phyloP scores from a whole-genome alignment of 768 basidiomycete species.

The Trametes villosa region DNA sequence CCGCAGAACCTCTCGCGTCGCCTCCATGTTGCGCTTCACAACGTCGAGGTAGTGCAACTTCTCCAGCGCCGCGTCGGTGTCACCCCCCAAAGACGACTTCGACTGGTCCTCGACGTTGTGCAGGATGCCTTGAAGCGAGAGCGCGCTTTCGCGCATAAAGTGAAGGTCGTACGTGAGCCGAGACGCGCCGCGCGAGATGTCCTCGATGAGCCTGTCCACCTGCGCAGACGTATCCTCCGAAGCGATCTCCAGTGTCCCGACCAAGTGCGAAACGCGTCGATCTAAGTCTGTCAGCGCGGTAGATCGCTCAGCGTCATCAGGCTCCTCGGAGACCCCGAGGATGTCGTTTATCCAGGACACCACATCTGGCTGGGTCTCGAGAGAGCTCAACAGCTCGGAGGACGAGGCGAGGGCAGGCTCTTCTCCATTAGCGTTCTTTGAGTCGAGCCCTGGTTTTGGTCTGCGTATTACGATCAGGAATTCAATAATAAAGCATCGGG shows the following conservation, averaged over 20 bases:
- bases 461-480: constrained; percentile 17
- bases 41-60: constrained; percentile 81
- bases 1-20: constrained; percentile 82
- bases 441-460: neutral
- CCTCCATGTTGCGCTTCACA: constrained; percentile 86
- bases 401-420: constrained; percentile 9
- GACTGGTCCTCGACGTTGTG: constrained; percentile 62
- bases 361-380: constrained; percentile 32
- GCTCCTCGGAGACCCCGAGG: constrained; percentile 24
- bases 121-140: constrained; percentile 72
- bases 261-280: constrained; percentile 71
- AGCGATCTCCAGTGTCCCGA: constrained; percentile 82
- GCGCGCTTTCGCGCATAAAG: constrained; percentile 93
- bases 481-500: constrained; percentile 18
- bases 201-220: constrained; percentile 88
- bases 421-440: neutral
- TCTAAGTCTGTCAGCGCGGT: constrained; percentile 56
- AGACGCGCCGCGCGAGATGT: constrained; percentile 89
- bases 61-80: constrained; percentile 71
- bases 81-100: constrained; percentile 52
- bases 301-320: constrained; percentile 13
- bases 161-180: constrained; percentile 94
- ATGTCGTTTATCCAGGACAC: constrained; percentile 39
- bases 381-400: constrained; percentile 24
- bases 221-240: constrained; percentile 86